These are phyloP conservation scores for Globisporangium parvum DNA, from an alignment of 352 stramenopile genomes.

Conservation along the genomic window DNA sequence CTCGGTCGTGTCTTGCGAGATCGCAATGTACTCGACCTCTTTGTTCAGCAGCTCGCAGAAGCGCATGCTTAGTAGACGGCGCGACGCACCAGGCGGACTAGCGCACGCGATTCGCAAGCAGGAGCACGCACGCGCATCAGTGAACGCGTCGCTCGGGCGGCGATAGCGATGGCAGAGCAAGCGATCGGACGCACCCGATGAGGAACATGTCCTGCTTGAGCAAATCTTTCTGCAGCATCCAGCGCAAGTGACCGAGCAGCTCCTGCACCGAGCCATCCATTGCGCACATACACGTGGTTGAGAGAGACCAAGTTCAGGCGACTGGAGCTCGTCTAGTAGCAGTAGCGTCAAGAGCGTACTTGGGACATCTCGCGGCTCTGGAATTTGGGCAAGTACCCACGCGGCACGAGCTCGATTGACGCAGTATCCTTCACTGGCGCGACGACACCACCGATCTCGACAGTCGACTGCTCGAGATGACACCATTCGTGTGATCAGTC, in stretches of 20 bases:
- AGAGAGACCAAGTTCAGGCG: background rate
- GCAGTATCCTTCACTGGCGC: slow-evolving; percentile 29
- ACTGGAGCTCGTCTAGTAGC: background rate
- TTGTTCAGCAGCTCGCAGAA: slow-evolving; percentile 84
- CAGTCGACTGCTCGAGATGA: slow-evolving; percentile 12
- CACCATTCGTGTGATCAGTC: too few relatives aligned
- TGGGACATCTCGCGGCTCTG: slow-evolving; percentile 35
- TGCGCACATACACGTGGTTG: background rate
- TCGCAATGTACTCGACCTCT: slow-evolving; percentile 87
- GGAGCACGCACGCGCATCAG: too few relatives aligned
- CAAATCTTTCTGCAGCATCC: slow-evolving; percentile 84
- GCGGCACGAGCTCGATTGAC: slow-evolving; percentile 36
- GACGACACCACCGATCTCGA: slow-evolving; percentile 58
- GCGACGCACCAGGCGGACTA: slow-evolving; percentile 67
- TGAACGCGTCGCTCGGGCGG: background rate
- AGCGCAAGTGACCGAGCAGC: slow-evolving; percentile 68
- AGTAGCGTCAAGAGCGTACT: slow-evolving; percentile 8
- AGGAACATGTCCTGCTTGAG: slow-evolving; percentile 87
- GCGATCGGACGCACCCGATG: slow-evolving; percentile 41
- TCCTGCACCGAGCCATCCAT: slow-evolving; percentile 26
- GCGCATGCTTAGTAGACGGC: slow-evolving; percentile 68
- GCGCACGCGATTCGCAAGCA: background rate
- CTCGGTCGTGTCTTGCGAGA: slow-evolving; percentile 93
- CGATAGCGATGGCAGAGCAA: background rate
- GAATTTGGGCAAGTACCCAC: slow-evolving; percentile 42